phyloP scores from a whole-genome alignment of 768 basidiomycete genomes.

The Xerocomellus amylosporus region DNA sequence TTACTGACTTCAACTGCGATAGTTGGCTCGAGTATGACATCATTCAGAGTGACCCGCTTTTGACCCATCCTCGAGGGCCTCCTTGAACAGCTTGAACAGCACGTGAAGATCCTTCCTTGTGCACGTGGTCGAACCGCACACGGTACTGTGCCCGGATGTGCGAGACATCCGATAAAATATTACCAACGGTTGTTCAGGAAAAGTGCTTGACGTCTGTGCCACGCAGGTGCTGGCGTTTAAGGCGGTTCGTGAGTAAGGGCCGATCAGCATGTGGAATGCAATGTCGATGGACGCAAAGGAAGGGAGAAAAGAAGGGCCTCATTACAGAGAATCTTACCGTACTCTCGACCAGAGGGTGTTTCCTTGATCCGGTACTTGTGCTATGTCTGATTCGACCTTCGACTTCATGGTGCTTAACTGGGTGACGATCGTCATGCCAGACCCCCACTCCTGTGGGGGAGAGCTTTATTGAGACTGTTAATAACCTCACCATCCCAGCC shows the following conservation, averaged over 20 bases:
- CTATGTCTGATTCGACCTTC: background rate
- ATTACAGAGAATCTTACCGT: background rate
- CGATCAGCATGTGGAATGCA: conserved; percentile 72
- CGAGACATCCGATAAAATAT: conserved; percentile 67
- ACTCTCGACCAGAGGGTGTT: background rate
- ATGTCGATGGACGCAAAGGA: conserved; percentile 27
- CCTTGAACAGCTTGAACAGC: conserved; percentile 82
- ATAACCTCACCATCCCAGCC: conserved; percentile 58
- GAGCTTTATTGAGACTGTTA: conserved; percentile 51
- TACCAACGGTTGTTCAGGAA: conserved; percentile 75
- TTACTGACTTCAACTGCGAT: conserved; percentile 72
- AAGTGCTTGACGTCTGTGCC: conserved; percentile 86
- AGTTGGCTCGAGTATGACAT: conserved; percentile 84
- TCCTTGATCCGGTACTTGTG: background rate
- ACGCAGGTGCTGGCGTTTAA: conserved; percentile 86
- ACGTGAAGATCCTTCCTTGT: conserved; percentile 78
- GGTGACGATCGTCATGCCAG: conserved; percentile 58
- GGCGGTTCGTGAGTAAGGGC: conserved; percentile 85
- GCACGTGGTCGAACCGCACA: conserved; percentile 59
- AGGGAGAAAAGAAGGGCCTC: no score
- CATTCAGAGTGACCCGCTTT: conserved; percentile 80
- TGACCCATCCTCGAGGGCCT: conserved; percentile 79
- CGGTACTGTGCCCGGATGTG: conserved; percentile 75
- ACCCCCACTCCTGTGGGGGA: conserved; percentile 66
- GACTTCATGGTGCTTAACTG: conserved; percentile 72